Evolutionary conservation across 2,329 filamentous ascomycete species (phyloP), one percentile per base, ranked within the genome.

Genomic region (Clonostachys byssicola): DNA sequence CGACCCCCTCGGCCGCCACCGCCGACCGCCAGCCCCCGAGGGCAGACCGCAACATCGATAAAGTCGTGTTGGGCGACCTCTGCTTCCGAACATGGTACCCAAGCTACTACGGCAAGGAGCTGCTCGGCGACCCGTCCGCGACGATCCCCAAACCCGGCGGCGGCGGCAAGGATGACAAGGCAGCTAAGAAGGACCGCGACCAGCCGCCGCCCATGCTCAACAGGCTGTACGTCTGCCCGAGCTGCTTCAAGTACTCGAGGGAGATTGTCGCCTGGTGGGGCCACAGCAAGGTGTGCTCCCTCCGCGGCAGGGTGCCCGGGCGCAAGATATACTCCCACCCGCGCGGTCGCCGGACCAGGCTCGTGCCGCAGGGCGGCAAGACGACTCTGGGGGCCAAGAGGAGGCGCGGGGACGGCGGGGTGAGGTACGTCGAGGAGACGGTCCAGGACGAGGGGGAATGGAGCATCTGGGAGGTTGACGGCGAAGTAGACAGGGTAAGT

Each of bases 11-110:
- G 17, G 36, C 36, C n/a, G 17, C 20, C 17, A 16, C 42, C 10
- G 47, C 59, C 3, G 56, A 55, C 10, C 53, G 13, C 56, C 36
- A 47, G 33, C 66, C 69, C 6, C 68, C 65, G 2, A 65, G 67
- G 35, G 61, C 75, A 10, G 84, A 87, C 56, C 87, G 88, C 48
- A 96, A 95, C 63, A 86, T 96, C 54, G 83, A 90, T 60, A 88
- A 89, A 62, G 89, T 96, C 45, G 85, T 95, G 47, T 75, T 96
- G 51, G 92, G 92, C 5, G 83, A 91, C 57, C 75, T 94, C 34
- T 83, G 85, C 57, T 95, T 96, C 70, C 84, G 85, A 57, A 88
- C 92, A 4, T 96, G 92, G 91, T 96, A 94, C 64, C 89, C 91
- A 8, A 95, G 89, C 14, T 94, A 92, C 65, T 96, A 96, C 64